Evolutionary conservation across 768 basidiomycete genomes (phyloP), one percentile per base, ranked within the genome.

Genomic region (Xerocomus potaroensis): DNA sequence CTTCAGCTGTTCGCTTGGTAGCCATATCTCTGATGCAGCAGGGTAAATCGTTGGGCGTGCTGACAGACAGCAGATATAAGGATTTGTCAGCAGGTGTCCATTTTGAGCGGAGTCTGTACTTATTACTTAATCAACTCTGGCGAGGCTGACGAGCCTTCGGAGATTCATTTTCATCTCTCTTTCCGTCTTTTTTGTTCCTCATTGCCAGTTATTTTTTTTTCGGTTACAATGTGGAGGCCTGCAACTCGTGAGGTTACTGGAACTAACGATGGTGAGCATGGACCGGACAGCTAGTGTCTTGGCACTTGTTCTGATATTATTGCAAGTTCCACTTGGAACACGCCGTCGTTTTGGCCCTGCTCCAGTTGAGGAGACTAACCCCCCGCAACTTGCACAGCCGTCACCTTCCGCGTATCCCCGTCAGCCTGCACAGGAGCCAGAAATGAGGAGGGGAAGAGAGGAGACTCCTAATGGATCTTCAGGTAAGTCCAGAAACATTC

Each of bases 291-390:
- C 47, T 42, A 15, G 29, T 35, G 31, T 35, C 52, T 33, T 48
- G 49, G 41, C 33, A n/a, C 16, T 16, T 26, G 34, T 50, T 49
- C 27, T 52, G n/a, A 61, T 50, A 48, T 58, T 10, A 43, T 45
- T 37, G 55, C 53, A 53, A 83, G 85, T 81, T 57, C 93, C 93
- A 1, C 79, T 96, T 48, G 91, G 89, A 41, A 78, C 82, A 58
- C 85, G 88, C 61, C 87, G 93, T 62, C 85, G 93, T 45, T 96
- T 96, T 70, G 93, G 93, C 42, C 87, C 90, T 38, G 84, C 86
- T 23, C 86, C 89, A 4, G 72, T 79, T 31, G 93, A 94, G 63
- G 91, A 92, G 62, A 72, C 69, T 22, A 80, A 82, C 16, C 86
- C 89, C 22, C 89, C 90, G 54, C 88, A 90, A 59, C 81, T 91